Evolutionary conservation across 306 rosid species (phyloP), one percentile per base, ranked within the genome.

Genomic region (Fagus sylvatica): DNA sequence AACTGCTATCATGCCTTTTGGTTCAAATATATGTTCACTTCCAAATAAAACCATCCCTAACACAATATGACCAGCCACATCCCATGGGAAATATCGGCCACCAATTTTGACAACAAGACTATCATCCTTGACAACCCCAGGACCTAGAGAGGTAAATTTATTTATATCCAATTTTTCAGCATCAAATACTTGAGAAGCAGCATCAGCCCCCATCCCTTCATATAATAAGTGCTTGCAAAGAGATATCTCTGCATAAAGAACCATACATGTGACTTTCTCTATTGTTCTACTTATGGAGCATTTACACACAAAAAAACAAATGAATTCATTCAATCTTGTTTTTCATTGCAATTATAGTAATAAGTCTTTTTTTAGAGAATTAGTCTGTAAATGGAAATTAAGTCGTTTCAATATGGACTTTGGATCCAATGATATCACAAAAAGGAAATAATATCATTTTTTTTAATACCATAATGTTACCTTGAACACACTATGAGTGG

Each of bases 1-100:
- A 89, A 79, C 76, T 59, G 72, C 59, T 70, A 82, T 82, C 76
- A 67, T 39, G 78, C 76, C 67, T 76, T 87, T 74, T 49, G 67
- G 68, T 53, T 75, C 68, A 77, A 76, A 75, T 64, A 82, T 71
- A 55, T 62, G 39, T 78, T 79, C 36, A 60, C 65, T 76, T 80
- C 70, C 85, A 76, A 74, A 84, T 69, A 64, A 80, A 65, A 80
- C 78, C 73, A 81, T 71, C 78, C 81, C 87, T 54, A 74, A 75
- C 75, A 57, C 66, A 73, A 59, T 72, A 57, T 73, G 54, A 80
- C 80, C 78, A 80, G 74, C 83, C 53, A 53, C 78, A 85, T 77
- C 78, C 84, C 75, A 57, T 42, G 70, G 71, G 76, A 84, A 79
- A 82, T 76, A 75, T 74, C 28, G 34, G 71, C 74, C 68, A 57